phyloP scores from a whole-genome alignment of 257 asterid genomes.

The Paraleonurus japonicus region DNA sequence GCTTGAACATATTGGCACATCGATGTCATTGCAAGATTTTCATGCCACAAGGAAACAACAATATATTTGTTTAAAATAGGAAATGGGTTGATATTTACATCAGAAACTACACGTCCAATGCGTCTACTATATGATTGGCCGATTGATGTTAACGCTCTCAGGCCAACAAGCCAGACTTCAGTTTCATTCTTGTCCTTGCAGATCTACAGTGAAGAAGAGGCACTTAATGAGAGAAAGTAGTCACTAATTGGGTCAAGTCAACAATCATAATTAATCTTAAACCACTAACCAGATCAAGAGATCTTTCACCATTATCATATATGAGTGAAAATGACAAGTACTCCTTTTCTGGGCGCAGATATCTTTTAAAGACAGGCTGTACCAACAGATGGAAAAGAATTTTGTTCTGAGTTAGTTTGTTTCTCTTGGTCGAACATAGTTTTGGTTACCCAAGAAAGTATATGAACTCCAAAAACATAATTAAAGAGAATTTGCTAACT shows the following conservation, averaged over 20 bases:
- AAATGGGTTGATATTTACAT: conserved; percentile 41
- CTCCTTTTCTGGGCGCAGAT: conserved; percentile 87
- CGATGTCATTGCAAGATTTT: neutral
- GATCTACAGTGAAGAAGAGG: conserved; percentile 47
- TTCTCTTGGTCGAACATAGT: neutral
- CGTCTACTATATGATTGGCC: conserved; percentile 54
- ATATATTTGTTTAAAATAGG: conserved; percentile 2
- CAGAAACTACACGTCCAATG: conserved; percentile 62
- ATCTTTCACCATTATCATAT: conserved; percentile 81
- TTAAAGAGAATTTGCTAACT: conserved; percentile 42
- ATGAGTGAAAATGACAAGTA: conserved; percentile 83
- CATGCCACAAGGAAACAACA: neutral
- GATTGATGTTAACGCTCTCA: conserved; percentile 63
- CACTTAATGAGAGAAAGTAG: neutral
- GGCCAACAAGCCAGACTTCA: conserved; percentile 87
- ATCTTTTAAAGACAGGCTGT: conserved; percentile 91
- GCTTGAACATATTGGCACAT: neutral
- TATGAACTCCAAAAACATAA: conserved; percentile 27
- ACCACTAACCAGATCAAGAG: conserved; percentile 83
- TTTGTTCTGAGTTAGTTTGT: conserved; percentile 12
- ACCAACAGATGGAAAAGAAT: conserved; percentile 21
- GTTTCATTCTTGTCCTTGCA: conserved; percentile 84
- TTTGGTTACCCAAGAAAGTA: conserved; percentile 20
- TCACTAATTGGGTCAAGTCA: neutral
- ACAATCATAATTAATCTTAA: neutral